phyloP scores from a whole-genome alignment of 352 stramenopile species.

The Salisapilia sapeloensis region DNA sequence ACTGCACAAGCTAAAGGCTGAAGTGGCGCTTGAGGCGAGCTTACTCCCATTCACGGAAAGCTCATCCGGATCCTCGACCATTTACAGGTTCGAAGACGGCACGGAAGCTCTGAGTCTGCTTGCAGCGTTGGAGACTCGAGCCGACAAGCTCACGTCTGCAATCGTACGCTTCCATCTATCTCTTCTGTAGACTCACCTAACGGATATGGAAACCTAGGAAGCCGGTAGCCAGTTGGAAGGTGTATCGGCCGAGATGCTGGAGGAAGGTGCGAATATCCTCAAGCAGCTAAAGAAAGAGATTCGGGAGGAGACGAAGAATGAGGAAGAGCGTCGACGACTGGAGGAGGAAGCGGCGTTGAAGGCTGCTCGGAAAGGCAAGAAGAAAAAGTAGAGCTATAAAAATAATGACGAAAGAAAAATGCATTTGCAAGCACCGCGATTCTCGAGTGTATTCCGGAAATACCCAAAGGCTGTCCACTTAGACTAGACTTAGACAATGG shows the following conservation, averaged over 20 bases:
- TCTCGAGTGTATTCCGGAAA: background rate
- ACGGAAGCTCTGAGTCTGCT: slow-evolving; percentile 27
- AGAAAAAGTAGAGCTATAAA: slow-evolving; percentile 32
- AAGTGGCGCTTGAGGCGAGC: slow-evolving; percentile 43
- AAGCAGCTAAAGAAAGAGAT: slow-evolving; percentile 76
- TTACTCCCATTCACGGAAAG: slow-evolving; percentile 22
- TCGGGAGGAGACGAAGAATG: slow-evolving; percentile 52
- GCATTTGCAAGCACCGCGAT: slow-evolving; percentile 1
- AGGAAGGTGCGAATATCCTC: slow-evolving; percentile 30
- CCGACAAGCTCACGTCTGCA: slow-evolving; percentile 26
- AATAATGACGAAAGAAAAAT: slow-evolving; percentile 2
- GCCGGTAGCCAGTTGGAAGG: slow-evolving; percentile 17
- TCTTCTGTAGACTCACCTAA: background rate
- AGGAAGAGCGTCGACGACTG: slow-evolving; percentile 54
- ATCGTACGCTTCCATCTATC: slow-evolving; percentile 12
- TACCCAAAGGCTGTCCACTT: slow-evolving; percentile 1
- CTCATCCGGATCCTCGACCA: slow-evolving; percentile 4
- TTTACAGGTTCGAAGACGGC: slow-evolving; percentile 39
- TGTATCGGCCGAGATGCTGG: slow-evolving; percentile 30
- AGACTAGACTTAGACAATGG: slow-evolving; percentile 92
- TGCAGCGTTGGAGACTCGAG: slow-evolving; percentile 40
- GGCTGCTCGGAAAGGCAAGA: slow-evolving; percentile 65
- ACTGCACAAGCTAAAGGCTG: slow-evolving; percentile 37
- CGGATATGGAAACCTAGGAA: slow-evolving; percentile 12
- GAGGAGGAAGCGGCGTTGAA: slow-evolving; percentile 58